Percentiles rank a stretch among this genome's conserved stretches.
Conservation (phyloP, 495 filamentous ascomycete species). For the Cercophora samala region DNA sequence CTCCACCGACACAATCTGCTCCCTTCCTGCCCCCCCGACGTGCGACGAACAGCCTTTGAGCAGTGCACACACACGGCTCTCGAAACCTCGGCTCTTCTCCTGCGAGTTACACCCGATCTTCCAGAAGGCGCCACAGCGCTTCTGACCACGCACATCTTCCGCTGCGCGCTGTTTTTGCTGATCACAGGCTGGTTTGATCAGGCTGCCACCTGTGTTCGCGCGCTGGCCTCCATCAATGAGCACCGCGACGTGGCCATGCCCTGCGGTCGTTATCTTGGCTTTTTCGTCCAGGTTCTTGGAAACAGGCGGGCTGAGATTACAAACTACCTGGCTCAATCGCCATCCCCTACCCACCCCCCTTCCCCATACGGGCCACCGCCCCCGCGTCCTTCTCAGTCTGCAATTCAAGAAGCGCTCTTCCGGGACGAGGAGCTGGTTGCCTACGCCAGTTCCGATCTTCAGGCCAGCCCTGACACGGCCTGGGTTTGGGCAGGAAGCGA, state of each 20-base stretch:
- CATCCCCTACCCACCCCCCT: conserved; percentile 11
- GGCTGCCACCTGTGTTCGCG: conserved; percentile 69
- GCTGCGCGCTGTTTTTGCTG: conserved; percentile 77
- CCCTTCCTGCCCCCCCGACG: conserved; percentile 61
- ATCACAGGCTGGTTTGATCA: conserved; percentile 67
- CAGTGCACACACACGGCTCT: conserved; percentile 70
- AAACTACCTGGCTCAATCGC: conserved; percentile 31
- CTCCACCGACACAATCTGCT: conserved; percentile 91
- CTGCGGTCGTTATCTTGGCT: conserved; percentile 79
- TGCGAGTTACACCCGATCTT: conserved; percentile 52
- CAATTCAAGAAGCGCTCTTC: conserved; percentile 52
- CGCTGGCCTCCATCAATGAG: conserved; percentile 63
- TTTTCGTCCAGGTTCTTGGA: conserved; percentile 68
- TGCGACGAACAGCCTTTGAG: conserved; percentile 67
- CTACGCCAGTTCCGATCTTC: conserved; percentile 86
- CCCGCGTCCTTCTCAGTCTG: conserved; percentile 21
- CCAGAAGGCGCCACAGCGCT: conserved; percentile 45
- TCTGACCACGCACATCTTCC: conserved; percentile 84
- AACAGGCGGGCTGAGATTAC: conserved; percentile 54
- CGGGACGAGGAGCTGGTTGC: conserved; percentile 87
- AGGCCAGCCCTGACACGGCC: conserved; percentile 70
- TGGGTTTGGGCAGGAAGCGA: conserved; percentile 85
- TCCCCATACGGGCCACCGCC: conserved; percentile 22
- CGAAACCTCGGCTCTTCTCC: conserved; percentile 73
- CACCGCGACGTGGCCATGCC: conserved; percentile 68